Conservation (phyloP, 2,329 filamentous ascomycete species). For the Podosphaera xanthii region DNA sequence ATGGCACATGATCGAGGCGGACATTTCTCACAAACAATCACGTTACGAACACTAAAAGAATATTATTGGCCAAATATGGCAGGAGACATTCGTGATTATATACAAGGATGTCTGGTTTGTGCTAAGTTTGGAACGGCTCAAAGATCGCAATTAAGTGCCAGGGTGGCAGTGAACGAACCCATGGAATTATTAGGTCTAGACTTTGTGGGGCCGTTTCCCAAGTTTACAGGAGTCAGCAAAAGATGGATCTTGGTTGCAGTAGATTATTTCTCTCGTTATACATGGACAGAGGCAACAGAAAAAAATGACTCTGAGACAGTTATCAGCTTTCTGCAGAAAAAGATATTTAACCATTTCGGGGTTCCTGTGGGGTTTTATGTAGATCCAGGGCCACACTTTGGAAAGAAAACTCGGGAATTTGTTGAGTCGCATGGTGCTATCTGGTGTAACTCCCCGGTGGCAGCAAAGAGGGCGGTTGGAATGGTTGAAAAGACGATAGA, state of each 20-base stretch:
- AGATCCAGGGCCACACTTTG: background rate
- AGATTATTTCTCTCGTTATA: background rate
- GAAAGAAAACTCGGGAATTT: background rate
- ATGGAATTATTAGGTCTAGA: background rate
- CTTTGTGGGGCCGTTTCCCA: background rate
- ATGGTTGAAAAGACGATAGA: background rate
- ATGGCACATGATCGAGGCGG: background rate
- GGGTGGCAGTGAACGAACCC: background rate
- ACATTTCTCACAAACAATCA: background rate
- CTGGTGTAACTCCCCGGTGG: background rate
- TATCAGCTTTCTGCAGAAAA: background rate
- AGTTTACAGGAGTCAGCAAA: background rate
- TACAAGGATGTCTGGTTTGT: background rate
- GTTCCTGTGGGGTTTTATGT: background rate
- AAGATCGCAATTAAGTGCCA: background rate
- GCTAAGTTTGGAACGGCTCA: background rate
- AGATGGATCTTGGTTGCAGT: background rate
- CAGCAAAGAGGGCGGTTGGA: background rate
- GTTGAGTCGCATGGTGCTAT: background rate
- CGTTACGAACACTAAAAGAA: background rate
- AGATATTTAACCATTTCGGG: background rate
- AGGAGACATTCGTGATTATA: background rate
- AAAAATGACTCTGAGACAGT: background rate
- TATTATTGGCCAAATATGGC: background rate
- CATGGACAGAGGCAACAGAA: background rate